Evolutionary conservation across 164 flowering plant species (phyloP), one percentile per base, ranked within the genome.

Genomic region (Macadamia integrifolia): DNA sequence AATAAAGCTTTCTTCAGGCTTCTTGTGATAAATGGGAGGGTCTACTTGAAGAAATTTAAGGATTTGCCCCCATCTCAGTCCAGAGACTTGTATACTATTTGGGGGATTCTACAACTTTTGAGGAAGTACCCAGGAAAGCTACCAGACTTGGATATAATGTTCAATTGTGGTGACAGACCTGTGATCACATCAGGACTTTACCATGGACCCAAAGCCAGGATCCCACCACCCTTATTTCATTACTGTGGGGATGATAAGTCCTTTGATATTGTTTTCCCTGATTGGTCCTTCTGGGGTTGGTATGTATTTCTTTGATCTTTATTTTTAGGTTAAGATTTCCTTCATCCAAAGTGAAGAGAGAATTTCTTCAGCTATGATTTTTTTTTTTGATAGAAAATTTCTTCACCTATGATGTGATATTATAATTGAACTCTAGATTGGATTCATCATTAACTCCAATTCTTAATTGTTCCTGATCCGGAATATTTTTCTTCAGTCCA

Each of bases 201-300:
- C 57, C 23, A 58, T 1, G 78, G 73, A 5, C 55, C 75, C 6
- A 62, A 66, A 17, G 64, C 72, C 28, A 42, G 17, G 15, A 29
- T 52, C 4, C 81, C 86, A 1, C 88, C 86, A 0, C 80, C 86
- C 0, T n/a, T 79, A 17, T 85, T 85, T 63, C 76, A 70, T 2
- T 85, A 85, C 59, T 82, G 84, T 50, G 75, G 63, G 0, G 64
- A 78, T 12, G 73, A 75, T 1, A 6, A 9, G 1, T 58, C 78
- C 0, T 15, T 77, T 61, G 83, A 79, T 55, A 78, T 82, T 31
- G 77, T 76, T 15, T 85, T 85, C 60, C 88, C 88, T 3, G 88
- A 85, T 63, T 85, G 88, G 88, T 71, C 86, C 70, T 89, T 86
- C 74, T 89, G 95, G 95, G 95, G 91, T 60, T 87, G 95, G 95